These are phyloP conservation scores for Cucumis hystrix DNA, from an alignment of 306 rosid species.

Conservation along the genomic window DNA sequence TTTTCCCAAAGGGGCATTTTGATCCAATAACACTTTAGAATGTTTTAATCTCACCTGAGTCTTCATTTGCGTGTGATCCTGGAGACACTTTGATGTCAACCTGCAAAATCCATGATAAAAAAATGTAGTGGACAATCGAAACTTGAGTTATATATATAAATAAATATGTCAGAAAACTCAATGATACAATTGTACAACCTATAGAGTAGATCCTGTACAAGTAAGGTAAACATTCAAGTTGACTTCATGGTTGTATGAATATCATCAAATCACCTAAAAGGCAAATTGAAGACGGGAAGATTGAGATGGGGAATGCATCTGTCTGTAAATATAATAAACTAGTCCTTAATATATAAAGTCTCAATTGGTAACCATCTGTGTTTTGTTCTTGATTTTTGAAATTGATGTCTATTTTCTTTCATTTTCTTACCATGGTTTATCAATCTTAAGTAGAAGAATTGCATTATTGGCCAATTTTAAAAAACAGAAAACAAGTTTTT, in stretches of 20 bases:
- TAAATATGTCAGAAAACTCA: too few relatives aligned
- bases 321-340: neutral
- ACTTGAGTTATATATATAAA: neutral
- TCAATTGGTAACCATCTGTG: too few relatives aligned
- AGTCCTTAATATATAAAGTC: too few relatives aligned
- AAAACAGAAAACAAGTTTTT: too few relatives aligned
- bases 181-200: too few relatives aligned
- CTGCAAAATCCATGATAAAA: slow-evolving; percentile 21
- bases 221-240: neutral
- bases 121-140: neutral
- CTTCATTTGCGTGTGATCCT: slow-evolving; percentile 92
- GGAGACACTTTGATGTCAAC: slow-evolving; percentile 94
- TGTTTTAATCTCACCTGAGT: slow-evolving; percentile 45
- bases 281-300: neutral
- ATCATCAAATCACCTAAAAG: neutral
- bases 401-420: too few relatives aligned
- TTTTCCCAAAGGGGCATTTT: neutral
- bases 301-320: neutral
- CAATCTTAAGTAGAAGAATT: too few relatives aligned
- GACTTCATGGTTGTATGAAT: neutral
- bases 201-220: too few relatives aligned
- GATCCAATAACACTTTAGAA: neutral
- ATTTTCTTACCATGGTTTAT: too few relatives aligned
- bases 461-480: too few relatives aligned
- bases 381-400: too few relatives aligned